A percentile compares a stretch with the other conserved stretches of the same genome.
phyloP scores from a whole-genome alignment of 805 yeast genomes.

The Starmerella etchellsii region DNA sequence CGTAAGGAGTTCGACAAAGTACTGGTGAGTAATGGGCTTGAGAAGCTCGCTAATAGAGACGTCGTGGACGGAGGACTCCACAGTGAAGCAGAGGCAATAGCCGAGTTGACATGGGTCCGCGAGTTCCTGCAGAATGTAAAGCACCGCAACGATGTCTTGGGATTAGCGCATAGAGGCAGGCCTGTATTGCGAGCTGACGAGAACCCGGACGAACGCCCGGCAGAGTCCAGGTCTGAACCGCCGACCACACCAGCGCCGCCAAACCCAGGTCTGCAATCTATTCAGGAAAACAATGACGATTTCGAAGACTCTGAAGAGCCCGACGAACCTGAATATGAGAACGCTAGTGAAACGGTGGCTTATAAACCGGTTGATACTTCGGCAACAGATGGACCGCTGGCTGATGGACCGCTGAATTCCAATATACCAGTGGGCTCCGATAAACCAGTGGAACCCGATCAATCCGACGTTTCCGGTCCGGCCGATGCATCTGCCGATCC shows the following conservation, averaged over 20 bases:
- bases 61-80: background rate
- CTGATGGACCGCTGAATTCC: no score
- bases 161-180: background rate
- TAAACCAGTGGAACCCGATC: no score
- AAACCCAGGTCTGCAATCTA: background rate
- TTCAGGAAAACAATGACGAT: no score
- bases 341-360: no score
- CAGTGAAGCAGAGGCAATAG: slow-evolving; percentile 6
- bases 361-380: no score
- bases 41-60: background rate
- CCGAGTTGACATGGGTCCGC: slow-evolving; percentile 11
- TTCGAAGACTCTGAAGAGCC: no score
- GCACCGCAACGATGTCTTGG: background rate
- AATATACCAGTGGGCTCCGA: no score
- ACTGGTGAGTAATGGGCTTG: slow-evolving; percentile 1
- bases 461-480: no score
- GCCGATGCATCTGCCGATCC: no score
- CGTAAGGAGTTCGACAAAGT: slow-evolving; percentile 6
- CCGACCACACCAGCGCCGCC: no score
- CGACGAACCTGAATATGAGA: no score
- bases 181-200: background rate
- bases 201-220: background rate
- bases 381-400: no score
- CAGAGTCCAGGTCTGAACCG: background rate
- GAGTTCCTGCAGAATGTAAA: slow-evolving; percentile 2